phyloP scores from a whole-genome alignment of 2,329 filamentous ascomycete species.

The Pyricularia pennisetigena region DNA sequence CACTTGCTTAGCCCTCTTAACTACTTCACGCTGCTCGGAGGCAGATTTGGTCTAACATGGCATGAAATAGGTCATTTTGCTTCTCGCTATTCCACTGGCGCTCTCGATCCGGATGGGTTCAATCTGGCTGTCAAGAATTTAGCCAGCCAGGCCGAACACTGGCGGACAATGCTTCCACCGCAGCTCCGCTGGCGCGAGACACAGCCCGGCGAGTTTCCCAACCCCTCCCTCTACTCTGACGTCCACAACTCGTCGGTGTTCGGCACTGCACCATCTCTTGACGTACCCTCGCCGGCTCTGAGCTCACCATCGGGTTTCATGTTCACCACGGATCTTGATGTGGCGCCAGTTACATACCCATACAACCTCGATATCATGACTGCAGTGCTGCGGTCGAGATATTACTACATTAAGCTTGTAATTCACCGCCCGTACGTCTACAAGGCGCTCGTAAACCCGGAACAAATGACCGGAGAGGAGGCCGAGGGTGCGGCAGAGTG shows the following conservation, averaged over 20 bases:
- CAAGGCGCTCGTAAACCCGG: conserved; percentile 48
- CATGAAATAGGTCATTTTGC: neutral
- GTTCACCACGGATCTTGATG: conserved; percentile 36
- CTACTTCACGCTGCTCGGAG: neutral
- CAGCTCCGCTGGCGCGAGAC: conserved; percentile 48
- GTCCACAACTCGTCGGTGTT: neutral
- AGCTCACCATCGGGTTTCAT: conserved; percentile 20
- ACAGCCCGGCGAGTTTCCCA: conserved; percentile 31
- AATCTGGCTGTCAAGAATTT: conserved; percentile 38
- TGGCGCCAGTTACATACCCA: conserved; percentile 32
- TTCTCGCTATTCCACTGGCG: neutral
- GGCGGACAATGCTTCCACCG: conserved; percentile 44
- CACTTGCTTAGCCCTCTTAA: neutral
- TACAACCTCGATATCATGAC: conserved; percentile 46
- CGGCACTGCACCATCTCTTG: neutral
- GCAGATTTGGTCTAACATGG: neutral
- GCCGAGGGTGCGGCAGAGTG: conserved; percentile 44
- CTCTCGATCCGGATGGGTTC: neutral
- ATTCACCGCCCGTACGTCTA: conserved; percentile 49
- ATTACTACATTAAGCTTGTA: conserved; percentile 48
- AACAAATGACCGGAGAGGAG: conserved; percentile 42
- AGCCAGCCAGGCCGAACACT: conserved; percentile 43
- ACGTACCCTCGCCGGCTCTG: neutral
- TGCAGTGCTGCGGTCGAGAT: conserved; percentile 45
- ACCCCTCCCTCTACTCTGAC: conserved; percentile 7